Conservation (phyloP, 257 asterid species). For the Linderniella brevidens region DNA sequence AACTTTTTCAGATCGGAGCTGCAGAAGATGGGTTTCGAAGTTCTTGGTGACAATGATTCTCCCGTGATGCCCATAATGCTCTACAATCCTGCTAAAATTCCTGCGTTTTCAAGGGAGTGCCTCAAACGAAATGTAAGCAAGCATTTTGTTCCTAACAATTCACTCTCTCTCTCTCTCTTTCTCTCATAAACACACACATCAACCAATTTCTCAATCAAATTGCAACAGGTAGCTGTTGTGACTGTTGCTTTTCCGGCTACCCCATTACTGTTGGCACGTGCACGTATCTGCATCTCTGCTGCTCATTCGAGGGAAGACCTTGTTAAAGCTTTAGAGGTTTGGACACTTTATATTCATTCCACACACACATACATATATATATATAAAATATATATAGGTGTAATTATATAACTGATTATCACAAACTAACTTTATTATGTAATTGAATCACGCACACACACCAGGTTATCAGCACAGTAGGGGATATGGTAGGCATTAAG, state of each 20-base stretch:
- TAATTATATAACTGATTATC: background rate
- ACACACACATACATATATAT: too few species aligned
- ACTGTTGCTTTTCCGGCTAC: slow-evolving; percentile 98
- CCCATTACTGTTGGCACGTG: slow-evolving; percentile 90
- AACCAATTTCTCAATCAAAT: background rate
- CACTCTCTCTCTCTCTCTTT: slow-evolving; percentile 5
- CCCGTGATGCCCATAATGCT: slow-evolving; percentile 99
- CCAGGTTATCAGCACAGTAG: slow-evolving; percentile 38
- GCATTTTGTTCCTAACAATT: too few species aligned
- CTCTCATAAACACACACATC: background rate
- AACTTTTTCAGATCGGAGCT: slow-evolving; percentile 82
- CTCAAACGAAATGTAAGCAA: slow-evolving; percentile 56
- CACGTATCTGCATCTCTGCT: slow-evolving; percentile 91
- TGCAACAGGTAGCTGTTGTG: slow-evolving; percentile 86
- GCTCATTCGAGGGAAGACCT: slow-evolving; percentile 93
- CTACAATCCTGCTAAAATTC: slow-evolving; percentile 90
- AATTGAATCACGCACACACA: background rate
- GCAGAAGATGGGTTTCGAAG: slow-evolving; percentile 98
- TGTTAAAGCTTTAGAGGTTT: slow-evolving; percentile 72
- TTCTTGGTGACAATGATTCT: slow-evolving; percentile 92
- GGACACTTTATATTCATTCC: slow-evolving; percentile 1
- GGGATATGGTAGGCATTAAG: slow-evolving; percentile 73
- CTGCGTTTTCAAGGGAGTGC: slow-evolving; percentile 95
- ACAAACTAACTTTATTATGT: background rate
- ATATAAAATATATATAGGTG: background rate